Percentiles rank a stretch among this genome's conserved stretches.
Evolutionary conservation across 805 yeast species (phyloP).

Genomic region (Ascoidea tarda): DNA sequence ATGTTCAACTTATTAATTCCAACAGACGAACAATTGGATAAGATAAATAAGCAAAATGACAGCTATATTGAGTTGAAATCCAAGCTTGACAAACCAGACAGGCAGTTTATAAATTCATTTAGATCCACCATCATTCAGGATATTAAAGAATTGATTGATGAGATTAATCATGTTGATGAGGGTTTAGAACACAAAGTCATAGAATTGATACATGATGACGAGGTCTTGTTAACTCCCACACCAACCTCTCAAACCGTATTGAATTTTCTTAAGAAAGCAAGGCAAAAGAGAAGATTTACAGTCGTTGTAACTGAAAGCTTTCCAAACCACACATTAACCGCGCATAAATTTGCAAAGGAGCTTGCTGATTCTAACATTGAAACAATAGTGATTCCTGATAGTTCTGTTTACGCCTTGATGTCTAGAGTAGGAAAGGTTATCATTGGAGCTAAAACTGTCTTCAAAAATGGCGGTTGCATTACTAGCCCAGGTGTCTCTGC

Average conservation of each 20-base stretch:
- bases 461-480: constrained; percentile 92
- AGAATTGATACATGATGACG: constrained; percentile 90
- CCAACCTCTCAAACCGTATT: constrained; percentile 84
- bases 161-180: constrained; percentile 77
- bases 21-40: constrained; percentile 12
- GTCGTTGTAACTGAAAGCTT: constrained; percentile 85
- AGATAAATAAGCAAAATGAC: constrained; percentile 10
- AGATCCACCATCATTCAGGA: constrained; percentile 85
- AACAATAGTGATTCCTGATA: constrained; percentile 83
- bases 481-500: constrained; percentile 85
- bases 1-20: constrained; percentile 72
- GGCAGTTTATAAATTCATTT: constrained; percentile 32
- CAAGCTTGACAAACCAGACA: constrained; percentile 2
- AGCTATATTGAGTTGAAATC: constrained; percentile 12
- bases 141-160: constrained; percentile 84
- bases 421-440: constrained; percentile 93
- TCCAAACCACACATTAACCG: constrained; percentile 72
- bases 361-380: constrained; percentile 80
- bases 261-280: constrained; percentile 74
- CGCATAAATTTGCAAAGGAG: constrained; percentile 68
- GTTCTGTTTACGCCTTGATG: constrained; percentile 91
- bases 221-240: constrained; percentile 78
- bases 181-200: constrained; percentile 83
- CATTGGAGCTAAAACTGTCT: constrained; percentile 82
- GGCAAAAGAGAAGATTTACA: constrained; percentile 80